Conservation (phyloP, 345 rosid species). For the Moricandia arvensis region DNA sequence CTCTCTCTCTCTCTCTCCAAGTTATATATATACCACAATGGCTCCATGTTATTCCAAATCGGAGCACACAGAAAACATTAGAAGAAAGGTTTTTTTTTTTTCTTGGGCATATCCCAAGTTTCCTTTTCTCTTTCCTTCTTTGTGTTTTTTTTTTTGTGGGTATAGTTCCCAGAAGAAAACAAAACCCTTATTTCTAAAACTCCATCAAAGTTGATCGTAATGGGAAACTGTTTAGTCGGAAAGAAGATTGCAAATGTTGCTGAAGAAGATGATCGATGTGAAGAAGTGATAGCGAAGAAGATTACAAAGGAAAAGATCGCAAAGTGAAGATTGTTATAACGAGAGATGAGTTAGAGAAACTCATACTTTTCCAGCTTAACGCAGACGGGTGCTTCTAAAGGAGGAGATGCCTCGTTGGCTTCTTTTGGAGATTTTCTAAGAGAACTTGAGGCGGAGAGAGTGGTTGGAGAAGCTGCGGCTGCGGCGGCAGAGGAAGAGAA, state of each 20-base stretch:
- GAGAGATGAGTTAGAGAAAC: conserved; percentile 36
- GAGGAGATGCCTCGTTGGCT: conserved; percentile 30
- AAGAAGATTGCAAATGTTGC: conserved; percentile 15
- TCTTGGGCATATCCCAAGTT: conserved; percentile 37
- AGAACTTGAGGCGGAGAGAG: conserved; percentile 38
- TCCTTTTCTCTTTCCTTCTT: conserved; percentile 15
- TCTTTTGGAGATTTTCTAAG: conserved; percentile 36
- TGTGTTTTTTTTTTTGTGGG: background rate
- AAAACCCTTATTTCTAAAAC: background rate
- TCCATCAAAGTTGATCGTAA: conserved; percentile 14
- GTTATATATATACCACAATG: conserved; percentile 12
- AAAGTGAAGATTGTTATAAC: conserved; percentile 33
- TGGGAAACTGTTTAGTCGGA: conserved; percentile 37
- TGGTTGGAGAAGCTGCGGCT: conserved; percentile 30
- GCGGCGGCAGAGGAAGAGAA: conserved; percentile 15
- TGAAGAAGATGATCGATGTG: conserved; percentile 21
- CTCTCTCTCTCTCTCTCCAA: background rate
- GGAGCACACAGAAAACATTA: background rate
- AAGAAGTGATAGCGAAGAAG: conserved; percentile 25
- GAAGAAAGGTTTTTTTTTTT: conserved; percentile 21
- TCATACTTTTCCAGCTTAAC: conserved; percentile 34
- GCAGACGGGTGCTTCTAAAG: conserved; percentile 28
- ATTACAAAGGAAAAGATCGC: conserved; percentile 34
- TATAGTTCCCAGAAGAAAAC: background rate
- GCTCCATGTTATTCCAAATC: conserved; percentile 2